Conservation (phyloP, 306 rosid genomes). For the Rubus parviflorus region DNA sequence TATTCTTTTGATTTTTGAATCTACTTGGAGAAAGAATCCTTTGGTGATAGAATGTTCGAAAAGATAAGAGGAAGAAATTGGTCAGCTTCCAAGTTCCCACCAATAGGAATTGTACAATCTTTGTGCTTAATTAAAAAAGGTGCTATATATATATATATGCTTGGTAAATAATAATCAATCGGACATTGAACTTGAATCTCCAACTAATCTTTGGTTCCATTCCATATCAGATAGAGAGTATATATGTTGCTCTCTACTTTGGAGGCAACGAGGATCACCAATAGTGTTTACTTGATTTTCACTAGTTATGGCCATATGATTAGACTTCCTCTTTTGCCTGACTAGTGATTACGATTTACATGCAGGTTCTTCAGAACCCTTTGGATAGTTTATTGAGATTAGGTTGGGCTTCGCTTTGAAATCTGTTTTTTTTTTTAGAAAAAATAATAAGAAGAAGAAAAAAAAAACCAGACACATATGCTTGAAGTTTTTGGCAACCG, state of each 20-base stretch:
- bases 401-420: not conserved
- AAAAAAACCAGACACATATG: not conserved
- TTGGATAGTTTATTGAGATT: not conserved
- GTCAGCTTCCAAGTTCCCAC: slow-evolving; percentile 8
- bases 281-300: not conserved
- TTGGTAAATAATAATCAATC: not conserved
- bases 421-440: not conserved
- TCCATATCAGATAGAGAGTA: slow-evolving; percentile 10
- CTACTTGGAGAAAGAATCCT: slow-evolving; percentile 15
- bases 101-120: not conserved
- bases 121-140: not conserved
- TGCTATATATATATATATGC: slow-evolving; percentile 6
- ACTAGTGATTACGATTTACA: not conserved
- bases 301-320: not conserved
- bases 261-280: slow-evolving; percentile 6
- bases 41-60: slow-evolving; percentile 21
- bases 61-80: slow-evolving; percentile 26
- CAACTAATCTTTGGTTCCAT: not conserved
- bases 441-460: not conserved
- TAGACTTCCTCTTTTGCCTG: not conserved
- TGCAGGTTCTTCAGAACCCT: not conserved
- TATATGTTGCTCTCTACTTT: slow-evolving; percentile 2
- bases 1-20: slow-evolving; percentile 16
- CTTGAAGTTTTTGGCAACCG: not conserved
- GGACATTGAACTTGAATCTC: slow-evolving; percentile 8